Conservation (phyloP, 306 rosid genomes). For the Sicyos baderoa region DNA sequence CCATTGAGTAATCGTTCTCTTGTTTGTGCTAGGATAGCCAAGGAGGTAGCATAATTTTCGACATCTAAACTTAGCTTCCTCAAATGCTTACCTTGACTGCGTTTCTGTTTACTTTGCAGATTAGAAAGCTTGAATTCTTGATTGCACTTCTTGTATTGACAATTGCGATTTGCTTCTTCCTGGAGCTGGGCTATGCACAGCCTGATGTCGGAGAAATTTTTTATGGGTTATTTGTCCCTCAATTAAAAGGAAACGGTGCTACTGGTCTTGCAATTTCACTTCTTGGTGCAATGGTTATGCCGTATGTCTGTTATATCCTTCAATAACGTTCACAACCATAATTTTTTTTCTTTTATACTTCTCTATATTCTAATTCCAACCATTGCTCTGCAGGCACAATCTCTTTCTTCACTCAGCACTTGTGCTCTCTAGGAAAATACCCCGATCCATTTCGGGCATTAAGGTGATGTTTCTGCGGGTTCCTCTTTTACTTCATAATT, state of each 20-base stretch:
- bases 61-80: not conserved
- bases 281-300: conserved; percentile 99
- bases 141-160: conserved; percentile 82
- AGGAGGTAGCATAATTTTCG: not conserved
- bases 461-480: conserved; percentile 34
- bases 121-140: conserved; percentile 89
- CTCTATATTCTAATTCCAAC: conserved; percentile 19
- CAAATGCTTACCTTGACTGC: not conserved
- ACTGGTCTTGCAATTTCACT: conserved; percentile 97
- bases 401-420: conserved; percentile 97
- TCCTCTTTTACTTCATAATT: not conserved
- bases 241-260: conserved; percentile 83
- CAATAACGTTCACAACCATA: conserved; percentile 7
- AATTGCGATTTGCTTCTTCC: conserved; percentile 82
- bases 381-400: conserved; percentile 59
- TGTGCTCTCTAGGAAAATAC: conserved; percentile 92
- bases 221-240: conserved; percentile 72
- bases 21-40: not conserved
- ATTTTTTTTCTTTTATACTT: conserved; percentile 6
- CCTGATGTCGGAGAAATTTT: conserved; percentile 65
- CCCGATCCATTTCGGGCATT: conserved; percentile 75
- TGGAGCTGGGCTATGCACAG: conserved; percentile 80
- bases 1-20: not conserved
- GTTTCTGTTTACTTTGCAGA: conserved; percentile 37
- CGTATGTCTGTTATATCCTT: conserved; percentile 47